Evolutionary conservation across 345 rosid species (phyloP).

Genomic region (Ceriops decandra): DNA sequence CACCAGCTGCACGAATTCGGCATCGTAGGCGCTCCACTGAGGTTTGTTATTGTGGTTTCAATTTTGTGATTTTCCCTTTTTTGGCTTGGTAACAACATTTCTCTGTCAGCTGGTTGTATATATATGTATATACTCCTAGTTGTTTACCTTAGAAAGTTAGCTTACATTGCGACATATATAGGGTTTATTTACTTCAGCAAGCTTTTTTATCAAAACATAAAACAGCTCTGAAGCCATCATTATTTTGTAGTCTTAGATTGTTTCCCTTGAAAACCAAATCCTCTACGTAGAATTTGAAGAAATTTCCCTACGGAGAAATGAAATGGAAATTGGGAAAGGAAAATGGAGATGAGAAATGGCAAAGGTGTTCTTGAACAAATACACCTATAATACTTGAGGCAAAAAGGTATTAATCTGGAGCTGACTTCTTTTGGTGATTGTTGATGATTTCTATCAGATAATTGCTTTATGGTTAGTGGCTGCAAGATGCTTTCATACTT

Average conservation of each 20-base stretch:
- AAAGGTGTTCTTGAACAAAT: neutral
- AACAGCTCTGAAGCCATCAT: too few relatives aligned
- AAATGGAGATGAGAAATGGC: neutral
- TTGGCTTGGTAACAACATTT: neutral
- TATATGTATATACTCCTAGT: neutral
- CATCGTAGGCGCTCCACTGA: conserved; percentile 69
- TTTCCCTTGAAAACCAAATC: too few relatives aligned
- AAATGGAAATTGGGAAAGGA: neutral
- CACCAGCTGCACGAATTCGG: conserved; percentile 50
- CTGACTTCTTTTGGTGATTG: neutral
- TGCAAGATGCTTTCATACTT: neutral
- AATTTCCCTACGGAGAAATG: too few relatives aligned
- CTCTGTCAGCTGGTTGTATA: neutral
- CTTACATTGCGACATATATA: too few relatives aligned
- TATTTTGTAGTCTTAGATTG: too few relatives aligned
- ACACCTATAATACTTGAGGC: neutral
- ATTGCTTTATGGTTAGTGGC: neutral
- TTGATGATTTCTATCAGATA: neutral
- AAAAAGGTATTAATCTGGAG: neutral
- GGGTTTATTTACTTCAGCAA: too few relatives aligned
- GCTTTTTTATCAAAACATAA: too few relatives aligned
- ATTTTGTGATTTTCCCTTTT: neutral
- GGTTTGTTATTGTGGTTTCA: conserved; percentile 36
- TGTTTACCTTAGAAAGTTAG: too few relatives aligned
- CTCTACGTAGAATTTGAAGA: too few relatives aligned